Percentiles rank a stretch among this genome's conserved stretches.
These are phyloP conservation scores for Aspergillus pseudoterreus DNA, from an alignment of 2,329 filamentous ascomycete genomes.

Conservation along the genomic window DNA sequence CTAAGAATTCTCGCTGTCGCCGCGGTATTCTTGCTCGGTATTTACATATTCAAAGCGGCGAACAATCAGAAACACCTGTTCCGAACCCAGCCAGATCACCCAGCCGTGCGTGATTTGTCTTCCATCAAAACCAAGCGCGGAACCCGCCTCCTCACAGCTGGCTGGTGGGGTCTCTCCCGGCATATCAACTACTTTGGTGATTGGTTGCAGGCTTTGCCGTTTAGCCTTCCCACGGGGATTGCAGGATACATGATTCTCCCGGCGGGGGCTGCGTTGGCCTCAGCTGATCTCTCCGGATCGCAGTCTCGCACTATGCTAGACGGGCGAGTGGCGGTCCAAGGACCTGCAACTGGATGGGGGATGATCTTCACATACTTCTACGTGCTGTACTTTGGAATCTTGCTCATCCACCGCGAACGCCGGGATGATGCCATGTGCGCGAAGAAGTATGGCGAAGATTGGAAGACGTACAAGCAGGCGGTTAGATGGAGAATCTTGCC, in stretches of 20 bases:
- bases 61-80: conserved; percentile 92
- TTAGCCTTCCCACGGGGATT: conserved; percentile 76
- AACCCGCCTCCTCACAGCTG: conserved; percentile 71
- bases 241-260: conserved; percentile 68
- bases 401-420: conserved; percentile 77
- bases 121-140: conserved; percentile 80
- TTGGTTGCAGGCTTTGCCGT: conserved; percentile 87
- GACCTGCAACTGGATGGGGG: conserved; percentile 59
- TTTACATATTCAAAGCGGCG: conserved; percentile 79
- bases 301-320: conserved; percentile 47
- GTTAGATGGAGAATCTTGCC: conserved; percentile 79
- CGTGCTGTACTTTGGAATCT: conserved; percentile 64
- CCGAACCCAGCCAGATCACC: conserved; percentile 78
- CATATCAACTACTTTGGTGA: conserved; percentile 95
- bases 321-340: conserved; percentile 11
- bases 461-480: conserved; percentile 76
- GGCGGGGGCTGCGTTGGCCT: conserved; percentile 2
- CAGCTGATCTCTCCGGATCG: conserved; percentile 34
- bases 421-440: conserved; percentile 84
- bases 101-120: conserved; percentile 70
- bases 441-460: conserved; percentile 84
- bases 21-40: conserved; percentile 65
- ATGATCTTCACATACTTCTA: conserved; percentile 90
- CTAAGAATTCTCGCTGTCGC: conserved; percentile 61
- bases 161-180: conserved; percentile 85